Evolutionary conservation across 2,329 filamentous ascomycete species (phyloP), one percentile per base, ranked within the genome.

Genomic region (Exophiala sp.): DNA sequence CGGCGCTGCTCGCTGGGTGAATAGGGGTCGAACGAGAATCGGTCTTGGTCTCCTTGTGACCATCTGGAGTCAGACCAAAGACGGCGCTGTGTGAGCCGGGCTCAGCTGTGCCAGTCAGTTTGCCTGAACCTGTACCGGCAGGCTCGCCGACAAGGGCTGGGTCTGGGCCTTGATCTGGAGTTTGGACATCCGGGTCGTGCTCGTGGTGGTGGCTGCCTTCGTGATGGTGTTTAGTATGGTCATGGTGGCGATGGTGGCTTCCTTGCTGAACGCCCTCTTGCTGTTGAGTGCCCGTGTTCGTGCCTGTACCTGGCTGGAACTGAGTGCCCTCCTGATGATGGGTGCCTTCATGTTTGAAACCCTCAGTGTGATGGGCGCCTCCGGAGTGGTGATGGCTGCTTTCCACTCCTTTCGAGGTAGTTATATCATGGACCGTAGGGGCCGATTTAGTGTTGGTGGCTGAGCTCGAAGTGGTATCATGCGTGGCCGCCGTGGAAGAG

Each of bases 71-170:
- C n/a, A 60, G 47, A 2, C 58, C 58, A 32, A 60, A 60, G 22
- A 59, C 49, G 11, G 58, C 58, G 6, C 52, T 56, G 50, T 60
- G 58, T n/a, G 54, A 57, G 37, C 58, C 58, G 3, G 50, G 49
- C 1, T 23, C 54, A 18, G 41, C 58, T 7, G 45, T 47, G 40
- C 58, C 58, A 7, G 52, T 52, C 27, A 58, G 30, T 32, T 59
- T 60, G 21, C 32, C 34, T 8, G 43, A 19, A 19, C 51, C 46
- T 30, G 53, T 18, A 18, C 24, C 24, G 10, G 34, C 14, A 7
- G 14, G 34, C 14, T 52, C 43, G 32, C 48, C 50, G n/a, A 55
- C 43, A 16, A 59, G 24, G 19, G 53, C 46, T 38, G 57, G 57
- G 43, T 62, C 58, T 6, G 48, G 37, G 13, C 51, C 53, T 40